These are phyloP conservation scores for Cylindrotheca fusiformis DNA, from an alignment of 108 stramenopile genomes.

Conservation along the genomic window DNA sequence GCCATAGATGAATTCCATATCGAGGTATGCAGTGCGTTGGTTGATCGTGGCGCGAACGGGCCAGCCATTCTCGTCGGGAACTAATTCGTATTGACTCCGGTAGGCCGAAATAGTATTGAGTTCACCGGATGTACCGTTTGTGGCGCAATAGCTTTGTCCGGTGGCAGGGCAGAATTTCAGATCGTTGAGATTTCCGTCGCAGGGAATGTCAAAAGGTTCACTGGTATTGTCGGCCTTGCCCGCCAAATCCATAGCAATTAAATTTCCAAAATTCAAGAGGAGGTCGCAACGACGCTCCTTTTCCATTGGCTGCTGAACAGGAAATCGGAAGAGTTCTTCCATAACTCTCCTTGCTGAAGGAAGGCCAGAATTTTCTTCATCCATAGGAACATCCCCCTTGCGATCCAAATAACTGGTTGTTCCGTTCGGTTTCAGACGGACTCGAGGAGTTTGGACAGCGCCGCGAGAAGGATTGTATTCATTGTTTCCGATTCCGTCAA, in stretches of 20 bases:
- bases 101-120: neutral
- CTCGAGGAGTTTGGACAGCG: neutral
- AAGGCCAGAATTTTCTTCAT: constrained; percentile 1
- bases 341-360: constrained; percentile 17
- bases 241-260: neutral
- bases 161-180: neutral
- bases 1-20: neutral
- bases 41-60: neutral
- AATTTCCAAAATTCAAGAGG: neutral
- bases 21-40: neutral
- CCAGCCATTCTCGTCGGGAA: neutral
- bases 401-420: neutral
- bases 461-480: neutral
- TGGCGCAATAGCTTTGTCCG: neutral
- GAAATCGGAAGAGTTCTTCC: neutral
- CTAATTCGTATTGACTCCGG: neutral
- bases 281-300: neutral
- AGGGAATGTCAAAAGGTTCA: constrained; percentile 8
- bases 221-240: neutral
- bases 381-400: neutral
- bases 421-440: neutral
- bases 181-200: constrained; percentile 3
- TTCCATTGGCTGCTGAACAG: neutral
- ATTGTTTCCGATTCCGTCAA: neutral
- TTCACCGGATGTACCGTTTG: neutral